Evolutionary conservation across 2,329 filamentous ascomycete genomes (phyloP), one percentile per base, ranked within the genome.

Genomic region (Zasmidium angulare): DNA sequence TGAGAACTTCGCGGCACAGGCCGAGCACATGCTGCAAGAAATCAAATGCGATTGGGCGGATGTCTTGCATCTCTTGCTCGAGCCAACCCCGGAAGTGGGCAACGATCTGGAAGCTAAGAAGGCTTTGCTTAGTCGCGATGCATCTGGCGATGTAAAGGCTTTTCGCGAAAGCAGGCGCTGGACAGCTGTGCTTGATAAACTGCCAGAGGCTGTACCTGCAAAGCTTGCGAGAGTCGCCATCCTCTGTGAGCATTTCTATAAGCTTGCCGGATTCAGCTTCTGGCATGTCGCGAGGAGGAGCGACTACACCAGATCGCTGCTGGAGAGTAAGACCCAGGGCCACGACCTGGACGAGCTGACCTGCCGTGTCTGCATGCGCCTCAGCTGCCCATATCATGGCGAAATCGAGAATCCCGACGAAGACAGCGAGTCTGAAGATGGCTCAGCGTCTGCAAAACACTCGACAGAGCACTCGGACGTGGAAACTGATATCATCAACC

Each of bases 281-380:
- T 79, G 76, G 76, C 76, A 79, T 40, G 62, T 79, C 23, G 76
- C 71, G 17, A 63, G 72, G 51, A 70, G 70, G 46, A 70, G 69
- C 53, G 54, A 65, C 24, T 65, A 50, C 40, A 55, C 55, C 17
- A 19, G 22, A 21, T 58, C 56, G 21, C 60, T 67, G 14, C 56
- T 68, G 29, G 54, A 58, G 20, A 48, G 50, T 10, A 46, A 59
- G 20, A 46, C 23, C 1, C 47, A 61, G 2, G 48, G 40, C 10
- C 26, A 46, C 3, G 50, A 43, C 47, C 58, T 62, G 1, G 59
- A 68, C 14, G 49, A 60, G 17, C 48, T 70, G 10, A 69, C 69
- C 0, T 73, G 71, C 58, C 60, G 70, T 43, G 53, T 69, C 23
- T 72, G 69, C 62, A 60, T 69, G 46, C 65, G 66, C 4, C 64